Conservation (phyloP, 176 grass and related monocot genomes). For the Ensete glaucum region DNA sequence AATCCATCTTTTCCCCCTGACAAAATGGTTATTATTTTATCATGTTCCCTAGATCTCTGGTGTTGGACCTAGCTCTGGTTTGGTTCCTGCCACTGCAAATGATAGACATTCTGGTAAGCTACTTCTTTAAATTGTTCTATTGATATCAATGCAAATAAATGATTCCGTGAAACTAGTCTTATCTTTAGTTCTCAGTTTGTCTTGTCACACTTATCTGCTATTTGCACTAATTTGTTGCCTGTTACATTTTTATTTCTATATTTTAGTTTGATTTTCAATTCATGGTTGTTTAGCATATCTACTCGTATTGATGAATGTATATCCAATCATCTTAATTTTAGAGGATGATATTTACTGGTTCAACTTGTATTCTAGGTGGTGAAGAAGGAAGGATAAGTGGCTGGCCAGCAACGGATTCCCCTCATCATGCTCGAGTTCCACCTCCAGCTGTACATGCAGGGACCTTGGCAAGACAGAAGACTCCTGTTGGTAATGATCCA, state of each 20-base stretch:
- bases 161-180: too few species aligned
- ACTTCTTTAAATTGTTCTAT: constrained; percentile 7
- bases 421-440: constrained; percentile 36
- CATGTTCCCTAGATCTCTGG: constrained; percentile 41
- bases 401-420: constrained; percentile 65
- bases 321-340: too few species aligned
- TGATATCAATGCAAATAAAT: too few species aligned
- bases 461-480: constrained; percentile 59
- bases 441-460: constrained; percentile 45
- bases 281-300: background rate
- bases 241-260: background rate
- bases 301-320: background rate
- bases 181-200: too few species aligned
- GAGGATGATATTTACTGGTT: too few species aligned
- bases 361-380: constrained; percentile 31
- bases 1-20: background rate
- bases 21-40: background rate
- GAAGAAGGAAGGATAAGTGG: constrained; percentile 63
- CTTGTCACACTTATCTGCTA: too few species aligned
- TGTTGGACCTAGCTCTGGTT: constrained; percentile 59
- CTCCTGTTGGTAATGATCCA: constrained; percentile 52
- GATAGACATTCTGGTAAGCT: constrained; percentile 67
- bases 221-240: too few species aligned
- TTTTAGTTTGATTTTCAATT: background rate
- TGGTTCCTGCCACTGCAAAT: constrained; percentile 52